Percentiles rank a stretch among this genome's conserved stretches.
Evolutionary conservation across 495 filamentous ascomycete species (phyloP).

Genomic region (Cercophora samala): DNA sequence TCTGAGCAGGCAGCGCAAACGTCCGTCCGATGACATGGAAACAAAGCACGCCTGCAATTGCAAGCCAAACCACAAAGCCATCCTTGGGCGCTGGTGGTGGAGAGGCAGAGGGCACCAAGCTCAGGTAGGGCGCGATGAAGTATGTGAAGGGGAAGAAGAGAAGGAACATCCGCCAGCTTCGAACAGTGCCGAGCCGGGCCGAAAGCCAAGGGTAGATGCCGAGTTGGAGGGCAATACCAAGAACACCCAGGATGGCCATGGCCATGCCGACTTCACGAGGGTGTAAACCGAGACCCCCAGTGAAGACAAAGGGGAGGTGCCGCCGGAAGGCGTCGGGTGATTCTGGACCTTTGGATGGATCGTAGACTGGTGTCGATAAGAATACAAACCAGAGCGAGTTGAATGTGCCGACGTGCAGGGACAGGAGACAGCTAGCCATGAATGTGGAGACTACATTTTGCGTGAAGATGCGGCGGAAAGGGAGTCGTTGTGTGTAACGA

Average conservation of each 20-base stretch:
- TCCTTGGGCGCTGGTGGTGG: conserved; percentile 58
- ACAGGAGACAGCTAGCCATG: conserved; percentile 64
- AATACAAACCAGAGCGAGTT: conserved; percentile 82
- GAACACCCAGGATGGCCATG: conserved; percentile 71
- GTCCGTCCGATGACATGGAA: conserved; percentile 77
- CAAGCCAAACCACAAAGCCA: conserved; percentile 63
- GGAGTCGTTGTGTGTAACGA: conserved; percentile 46
- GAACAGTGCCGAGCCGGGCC: conserved; percentile 62
- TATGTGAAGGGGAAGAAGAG: conserved; percentile 73
- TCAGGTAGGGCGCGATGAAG: conserved; percentile 66
- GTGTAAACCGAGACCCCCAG: conserved; percentile 73
- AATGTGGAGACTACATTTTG: conserved; percentile 67
- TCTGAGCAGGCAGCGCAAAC: conserved; percentile 72
- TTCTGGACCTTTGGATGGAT: conserved; percentile 37
- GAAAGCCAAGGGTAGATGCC: conserved; percentile 70
- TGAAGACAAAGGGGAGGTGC: conserved; percentile 69
- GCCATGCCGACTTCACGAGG: conserved; percentile 72
- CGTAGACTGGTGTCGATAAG: conserved; percentile 73
- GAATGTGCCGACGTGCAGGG: conserved; percentile 78
- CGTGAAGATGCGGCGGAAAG: conserved; percentile 76
- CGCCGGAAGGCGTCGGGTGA: conserved; percentile 30
- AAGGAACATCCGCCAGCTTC: conserved; percentile 65
- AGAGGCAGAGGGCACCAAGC: conserved; percentile 60
- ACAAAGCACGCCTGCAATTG: conserved; percentile 63
- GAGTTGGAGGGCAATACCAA: conserved; percentile 75